phyloP scores from a whole-genome alignment of 2,329 filamentous ascomycete genomes.

The Fusarium veterinarium region DNA sequence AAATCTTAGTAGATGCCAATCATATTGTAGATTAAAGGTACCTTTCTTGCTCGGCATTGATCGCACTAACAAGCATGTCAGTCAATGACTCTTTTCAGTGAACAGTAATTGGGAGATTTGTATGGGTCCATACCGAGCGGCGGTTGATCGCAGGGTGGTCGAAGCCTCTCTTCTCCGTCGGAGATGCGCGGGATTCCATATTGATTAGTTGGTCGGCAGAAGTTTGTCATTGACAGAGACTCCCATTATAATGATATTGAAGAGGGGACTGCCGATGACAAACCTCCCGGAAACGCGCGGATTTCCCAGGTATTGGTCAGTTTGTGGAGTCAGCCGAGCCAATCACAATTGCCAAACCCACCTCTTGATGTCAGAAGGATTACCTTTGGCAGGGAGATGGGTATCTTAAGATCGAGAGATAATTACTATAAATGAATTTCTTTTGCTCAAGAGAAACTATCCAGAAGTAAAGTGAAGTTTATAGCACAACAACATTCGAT shows the following conservation, averaged over 20 bases:
- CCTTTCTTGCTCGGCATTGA: slow-evolving; percentile 40
- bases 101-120: too few relatives aligned
- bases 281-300: slow-evolving; percentile 7
- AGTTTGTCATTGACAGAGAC: not conserved
- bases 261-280: not conserved
- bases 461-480: accelerated
- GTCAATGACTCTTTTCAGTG: not conserved
- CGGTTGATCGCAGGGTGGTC: slow-evolving; percentile 23
- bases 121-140: slow-evolving; percentile 26
- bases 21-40: not conserved
- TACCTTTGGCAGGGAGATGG: not conserved
- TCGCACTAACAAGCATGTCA: slow-evolving; percentile 33
- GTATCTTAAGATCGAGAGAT: not conserved
- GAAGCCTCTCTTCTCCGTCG: not conserved
- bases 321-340: not conserved
- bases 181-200: slow-evolving; percentile 37
- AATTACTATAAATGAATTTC: not conserved
- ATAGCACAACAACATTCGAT: not conserved
- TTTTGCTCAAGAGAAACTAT: accelerated
- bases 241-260: not conserved
- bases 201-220: too few relatives aligned
- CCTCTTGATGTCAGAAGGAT: too few relatives aligned
- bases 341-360: not conserved
- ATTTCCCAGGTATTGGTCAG: slow-evolving; percentile 8
- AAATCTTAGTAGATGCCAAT: not conserved